phyloP scores from a whole-genome alignment of 192 early-diverging fungal species.

The Dissophora globulifera region DNA sequence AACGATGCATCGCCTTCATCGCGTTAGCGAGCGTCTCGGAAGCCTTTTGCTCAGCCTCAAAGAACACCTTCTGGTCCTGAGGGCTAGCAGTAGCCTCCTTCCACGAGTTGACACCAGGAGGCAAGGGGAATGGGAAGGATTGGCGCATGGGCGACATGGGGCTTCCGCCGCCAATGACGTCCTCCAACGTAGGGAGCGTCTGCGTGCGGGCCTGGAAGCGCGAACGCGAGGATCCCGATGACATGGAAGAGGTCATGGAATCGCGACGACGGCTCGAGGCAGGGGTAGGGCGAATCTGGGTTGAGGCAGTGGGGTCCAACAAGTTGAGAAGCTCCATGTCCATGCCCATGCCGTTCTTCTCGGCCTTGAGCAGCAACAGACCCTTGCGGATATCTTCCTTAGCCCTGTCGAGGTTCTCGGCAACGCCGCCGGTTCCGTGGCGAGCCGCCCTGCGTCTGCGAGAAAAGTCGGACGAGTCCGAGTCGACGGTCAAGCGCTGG shows the following conservation, averaged over 20 bases:
- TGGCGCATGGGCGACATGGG: conserved; percentile 41
- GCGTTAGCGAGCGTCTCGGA: conserved; percentile 45
- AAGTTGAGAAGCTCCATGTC: conserved; percentile 49
- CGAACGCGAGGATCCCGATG: conserved; percentile 36
- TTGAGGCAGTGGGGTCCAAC: conserved; percentile 29
- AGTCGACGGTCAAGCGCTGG: conserved; percentile 27
- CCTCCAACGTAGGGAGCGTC: conserved; percentile 26
- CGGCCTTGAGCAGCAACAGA: conserved; percentile 52
- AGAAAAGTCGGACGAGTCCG: conserved; percentile 33
- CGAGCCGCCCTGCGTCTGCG: conserved; percentile 46
- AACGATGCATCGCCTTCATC: conserved; percentile 50
- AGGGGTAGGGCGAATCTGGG: conserved; percentile 13
- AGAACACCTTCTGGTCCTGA: conserved; percentile 43
- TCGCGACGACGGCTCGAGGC: conserved; percentile 40
- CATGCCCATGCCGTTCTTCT: conserved; percentile 52
- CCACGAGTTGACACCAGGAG: conserved; percentile 25
- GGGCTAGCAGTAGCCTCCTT: conserved; percentile 27
- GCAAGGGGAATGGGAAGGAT: conserved; percentile 43
- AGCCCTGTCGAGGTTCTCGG: conserved; percentile 50
- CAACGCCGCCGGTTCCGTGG: conserved; percentile 37
- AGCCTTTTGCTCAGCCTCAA: conserved; percentile 51
- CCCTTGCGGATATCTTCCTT: conserved; percentile 56
- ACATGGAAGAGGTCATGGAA: conserved; percentile 41
- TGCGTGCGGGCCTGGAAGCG: conserved; percentile 47
- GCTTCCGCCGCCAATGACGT: conserved; percentile 14